phyloP scores from a whole-genome alignment of 148 eudicot genomes.

The Bassia scoparia region DNA sequence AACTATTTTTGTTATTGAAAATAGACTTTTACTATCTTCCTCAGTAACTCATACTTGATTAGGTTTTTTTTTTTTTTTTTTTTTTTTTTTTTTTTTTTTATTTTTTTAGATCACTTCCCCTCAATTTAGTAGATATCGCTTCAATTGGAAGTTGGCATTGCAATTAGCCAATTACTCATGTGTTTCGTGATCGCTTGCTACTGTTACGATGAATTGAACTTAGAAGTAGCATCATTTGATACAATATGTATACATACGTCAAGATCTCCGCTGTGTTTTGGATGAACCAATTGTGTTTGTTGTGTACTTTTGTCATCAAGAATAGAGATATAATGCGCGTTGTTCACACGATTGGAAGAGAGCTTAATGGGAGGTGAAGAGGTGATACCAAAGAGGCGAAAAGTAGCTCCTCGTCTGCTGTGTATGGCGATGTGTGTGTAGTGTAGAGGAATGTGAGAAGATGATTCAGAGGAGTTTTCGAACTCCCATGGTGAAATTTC shows the following conservation, averaged over 20 bases:
- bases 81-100: too few species aligned
- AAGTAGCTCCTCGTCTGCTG: conserved; percentile 18
- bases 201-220: too few species aligned
- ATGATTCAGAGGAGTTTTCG: conserved; percentile 47
- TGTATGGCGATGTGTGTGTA: conserved; percentile 25
- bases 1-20: too few species aligned
- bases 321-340: background rate
- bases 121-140: too few species aligned
- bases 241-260: too few species aligned
- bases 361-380: conserved; percentile 21
- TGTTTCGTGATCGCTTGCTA: too few species aligned
- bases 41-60: too few species aligned
- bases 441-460: conserved; percentile 44
- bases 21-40: too few species aligned
- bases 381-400: conserved; percentile 9
- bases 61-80: too few species aligned
- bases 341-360: background rate
- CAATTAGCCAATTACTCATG: too few species aligned
- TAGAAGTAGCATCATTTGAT: background rate
- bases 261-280: background rate
- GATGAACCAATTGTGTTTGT: background rate
- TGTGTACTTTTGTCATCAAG: background rate
- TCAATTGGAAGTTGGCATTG: too few species aligned
- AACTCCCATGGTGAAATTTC: conserved; percentile 80
- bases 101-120: too few species aligned